Base-by-base conservation (phyloP, 2,329 filamentous ascomycete species). In the Dactylella cylindrospora region DNA sequence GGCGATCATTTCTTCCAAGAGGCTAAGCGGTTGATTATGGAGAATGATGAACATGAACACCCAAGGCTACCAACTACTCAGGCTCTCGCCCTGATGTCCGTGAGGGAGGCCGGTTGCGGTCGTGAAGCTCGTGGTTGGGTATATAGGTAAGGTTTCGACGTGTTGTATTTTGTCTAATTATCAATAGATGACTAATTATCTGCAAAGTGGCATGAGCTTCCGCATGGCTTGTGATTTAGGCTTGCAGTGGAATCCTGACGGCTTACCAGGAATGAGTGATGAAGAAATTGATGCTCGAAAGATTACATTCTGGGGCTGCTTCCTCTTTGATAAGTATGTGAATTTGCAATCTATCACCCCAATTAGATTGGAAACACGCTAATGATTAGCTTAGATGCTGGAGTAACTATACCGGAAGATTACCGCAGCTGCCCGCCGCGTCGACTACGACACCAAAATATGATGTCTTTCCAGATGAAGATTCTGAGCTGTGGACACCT, bases 301-400 rank as follows among this genome's bases (percentile, higher is more conserved):
- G 47, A 85, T 97, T 33, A 97, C 93, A 0, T 97, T 96, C 70
- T 97, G 93, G 93, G 93, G 93, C 5, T 96, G 90, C 72, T 97
- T 93, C 73, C 75, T 95, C n/a, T 95, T 97, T 72, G 93, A 98
- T 76, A 97, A 96, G 78, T 82, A 70, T 65, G 76, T 70, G n/a
- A n/a, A n/a, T n/a, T n/a, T n/a, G n/a, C n/a, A n/a, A n/a, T n/a
- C n/a, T n/a, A n/a, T n/a, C n/a, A n/a, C n/a, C n/a, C n/a, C n/a
- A n/a, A n/a, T n/a, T n/a, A n/a, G n/a, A n/a, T n/a, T n/a, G n/a
- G n/a, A n/a, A n/a, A n/a, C n/a, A n/a, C 46, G 10, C 51, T 67
- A 19, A 64, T 60, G 39, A 53, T 13, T 1, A 8, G 2, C 17
- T 69, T 66, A 81, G 80, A 68, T 95, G 89, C 72, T 97, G 91